Evolutionary conservation across 176 grass and related monocot genomes (phyloP).

Genomic region (Juncus effusus): DNA sequence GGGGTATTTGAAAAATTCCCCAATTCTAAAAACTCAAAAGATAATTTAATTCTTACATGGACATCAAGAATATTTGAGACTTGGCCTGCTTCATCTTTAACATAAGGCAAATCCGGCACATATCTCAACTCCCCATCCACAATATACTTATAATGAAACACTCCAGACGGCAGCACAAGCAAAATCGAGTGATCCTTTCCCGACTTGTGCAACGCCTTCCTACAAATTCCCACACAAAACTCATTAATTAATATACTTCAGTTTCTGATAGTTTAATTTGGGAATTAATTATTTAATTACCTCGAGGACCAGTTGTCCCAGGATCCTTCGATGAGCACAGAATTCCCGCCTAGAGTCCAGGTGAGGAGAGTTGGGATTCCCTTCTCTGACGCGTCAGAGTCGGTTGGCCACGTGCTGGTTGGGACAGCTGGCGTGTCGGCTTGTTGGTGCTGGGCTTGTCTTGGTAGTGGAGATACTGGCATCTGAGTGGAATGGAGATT

Average conservation of each 20-base stretch:
- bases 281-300: conserved; percentile 23
- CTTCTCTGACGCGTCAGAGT: conserved; percentile 32
- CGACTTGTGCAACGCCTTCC: conserved; percentile 52
- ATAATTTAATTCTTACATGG: conserved; percentile 36
- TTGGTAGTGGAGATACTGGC: conserved; percentile 60
- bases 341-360: conserved; percentile 77
- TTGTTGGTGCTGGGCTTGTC: conserved; percentile 32
- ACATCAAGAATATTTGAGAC: conserved; percentile 80
- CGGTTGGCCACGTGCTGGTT: conserved; percentile 15
- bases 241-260: conserved; percentile 9
- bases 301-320: conserved; percentile 93
- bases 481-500: conserved; percentile 42
- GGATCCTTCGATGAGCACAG: conserved; percentile 75
- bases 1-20: too few relatives aligned
- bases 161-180: conserved; percentile 62
- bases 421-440: too few relatives aligned
- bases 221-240: conserved; percentile 26
- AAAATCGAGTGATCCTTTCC: conserved; percentile 69
- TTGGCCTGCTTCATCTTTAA: conserved; percentile 49
- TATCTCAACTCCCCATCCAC: conserved; percentile 58
- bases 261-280: background rate
- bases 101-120: conserved; percentile 55
- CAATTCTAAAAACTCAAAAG: too few relatives aligned
- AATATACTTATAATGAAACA: conserved; percentile 72
- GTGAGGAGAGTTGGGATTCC: conserved; percentile 72